A percentile compares a stretch with the other conserved stretches of the same genome.
phyloP scores from a whole-genome alignment of 2,329 filamentous ascomycete genomes.

The Ceratocystis albifundus region DNA sequence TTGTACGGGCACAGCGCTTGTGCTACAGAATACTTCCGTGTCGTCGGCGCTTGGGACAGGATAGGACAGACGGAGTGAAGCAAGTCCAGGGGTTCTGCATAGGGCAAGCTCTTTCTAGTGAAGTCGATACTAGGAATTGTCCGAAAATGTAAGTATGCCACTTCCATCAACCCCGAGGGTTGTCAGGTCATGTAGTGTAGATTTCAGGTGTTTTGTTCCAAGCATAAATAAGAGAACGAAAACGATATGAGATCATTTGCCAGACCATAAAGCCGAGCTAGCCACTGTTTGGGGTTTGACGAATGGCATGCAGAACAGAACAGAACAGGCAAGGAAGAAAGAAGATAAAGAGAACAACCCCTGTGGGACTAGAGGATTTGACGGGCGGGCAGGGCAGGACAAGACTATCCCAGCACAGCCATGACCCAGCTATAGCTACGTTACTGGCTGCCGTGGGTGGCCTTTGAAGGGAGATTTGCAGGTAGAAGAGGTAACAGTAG shows the following conservation, averaged over 20 bases:
- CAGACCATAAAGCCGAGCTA: neutral
- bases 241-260: conserved; percentile 8
- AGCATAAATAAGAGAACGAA: neutral
- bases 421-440: neutral
- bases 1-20: too few species aligned
- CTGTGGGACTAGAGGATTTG: conserved; percentile 5
- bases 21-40: too few species aligned
- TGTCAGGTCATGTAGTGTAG: neutral
- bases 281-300: neutral
- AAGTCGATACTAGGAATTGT: too few species aligned
- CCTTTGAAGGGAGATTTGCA: too few species aligned
- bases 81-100: too few species aligned
- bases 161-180: neutral
- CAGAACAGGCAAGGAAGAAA: neutral
- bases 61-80: too few species aligned
- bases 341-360: neutral
- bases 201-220: too few species aligned
- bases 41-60: too few species aligned
- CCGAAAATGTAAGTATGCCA: too few species aligned
- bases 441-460: neutral
- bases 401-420: neutral
- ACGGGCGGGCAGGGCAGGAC: conserved; percentile 4
- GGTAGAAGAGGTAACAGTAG: too few species aligned
- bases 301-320: neutral
- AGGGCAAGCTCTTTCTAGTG: too few species aligned